A percentile compares a stretch with the other conserved stretches of the same genome.
phyloP scores from a whole-genome alignment of 1,284 basidiomycete species.

The Boletus semigastroideus region DNA sequence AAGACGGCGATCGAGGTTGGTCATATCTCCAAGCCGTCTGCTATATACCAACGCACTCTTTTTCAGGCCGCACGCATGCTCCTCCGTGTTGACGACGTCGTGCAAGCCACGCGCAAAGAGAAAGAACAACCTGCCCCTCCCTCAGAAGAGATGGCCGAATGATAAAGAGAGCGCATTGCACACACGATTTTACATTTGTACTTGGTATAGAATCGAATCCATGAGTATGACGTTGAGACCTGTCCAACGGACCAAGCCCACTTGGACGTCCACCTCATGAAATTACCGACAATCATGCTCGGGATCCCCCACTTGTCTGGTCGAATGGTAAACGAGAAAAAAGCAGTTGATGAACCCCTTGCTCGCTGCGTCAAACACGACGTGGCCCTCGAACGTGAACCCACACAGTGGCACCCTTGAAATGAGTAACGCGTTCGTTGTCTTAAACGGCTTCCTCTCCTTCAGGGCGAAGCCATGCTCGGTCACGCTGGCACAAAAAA shows the following conservation, averaged over 20 bases:
- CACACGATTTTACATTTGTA: not conserved
- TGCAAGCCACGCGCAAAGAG: constrained; percentile 76
- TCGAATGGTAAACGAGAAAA: constrained; percentile 93
- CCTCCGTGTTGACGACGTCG: constrained; percentile 93
- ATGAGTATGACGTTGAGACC: constrained; percentile 12
- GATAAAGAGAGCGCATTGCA: not conserved
- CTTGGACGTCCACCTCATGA: constrained; percentile 50
- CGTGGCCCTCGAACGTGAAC: constrained; percentile 54
- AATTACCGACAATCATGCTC: constrained; percentile 90
- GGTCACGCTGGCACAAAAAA: constrained; percentile 47
- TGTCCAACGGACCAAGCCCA: not conserved
- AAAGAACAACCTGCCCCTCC: constrained; percentile 49
- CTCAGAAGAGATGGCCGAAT: constrained; percentile 54
- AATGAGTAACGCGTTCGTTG: constrained; percentile 66
- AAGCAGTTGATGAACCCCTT: constrained; percentile 87
- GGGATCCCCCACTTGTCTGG: constrained; percentile 90
- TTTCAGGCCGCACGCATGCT: constrained; percentile 77
- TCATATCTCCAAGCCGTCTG: not conserved
- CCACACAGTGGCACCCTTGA: constrained; percentile 53
- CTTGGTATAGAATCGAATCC: not conserved
- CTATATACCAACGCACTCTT: not conserved
- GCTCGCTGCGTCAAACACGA: constrained; percentile 83
- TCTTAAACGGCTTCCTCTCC: constrained; percentile 67
- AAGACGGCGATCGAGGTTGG: constrained; percentile 94
- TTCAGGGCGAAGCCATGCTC: constrained; percentile 76